Conservation (phyloP, 1,284 basidiomycete species). For the Mycosarcoma maydis region DNA sequence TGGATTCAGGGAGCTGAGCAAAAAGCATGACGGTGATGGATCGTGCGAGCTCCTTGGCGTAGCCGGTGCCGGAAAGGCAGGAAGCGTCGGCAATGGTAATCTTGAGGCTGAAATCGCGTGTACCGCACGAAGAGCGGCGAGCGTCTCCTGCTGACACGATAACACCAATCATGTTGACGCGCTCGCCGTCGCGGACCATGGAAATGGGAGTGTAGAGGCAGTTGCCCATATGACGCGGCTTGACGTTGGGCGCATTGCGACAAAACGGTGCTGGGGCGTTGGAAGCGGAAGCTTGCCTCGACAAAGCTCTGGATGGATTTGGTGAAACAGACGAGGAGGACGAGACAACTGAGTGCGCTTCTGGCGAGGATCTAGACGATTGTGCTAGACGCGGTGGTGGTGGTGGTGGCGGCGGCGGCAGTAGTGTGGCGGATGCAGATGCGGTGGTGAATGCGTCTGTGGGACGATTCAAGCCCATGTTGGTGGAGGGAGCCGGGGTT, state of each 20-base stretch:
- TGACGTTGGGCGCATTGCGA: conserved; percentile 41
- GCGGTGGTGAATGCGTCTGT: background rate
- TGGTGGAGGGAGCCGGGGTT: conserved; percentile 23
- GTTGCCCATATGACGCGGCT: conserved; percentile 44
- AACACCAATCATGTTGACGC: conserved; percentile 50
- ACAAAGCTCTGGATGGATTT: conserved; percentile 12
- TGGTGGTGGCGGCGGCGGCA: background rate
- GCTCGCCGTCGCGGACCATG: conserved; percentile 33
- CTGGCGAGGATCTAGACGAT: background rate
- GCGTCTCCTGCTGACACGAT: conserved; percentile 34
- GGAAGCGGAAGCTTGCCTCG: conserved; percentile 15
- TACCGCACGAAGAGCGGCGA: conserved; percentile 40
- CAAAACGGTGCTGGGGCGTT: conserved; percentile 7
- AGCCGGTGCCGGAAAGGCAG: conserved; percentile 38
- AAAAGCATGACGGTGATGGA: conserved; percentile 49
- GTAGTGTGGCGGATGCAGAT: too few relatives aligned
- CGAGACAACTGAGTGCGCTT: conserved; percentile 5
- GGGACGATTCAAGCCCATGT: background rate
- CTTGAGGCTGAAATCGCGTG: conserved; percentile 40
- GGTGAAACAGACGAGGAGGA: too few relatives aligned
- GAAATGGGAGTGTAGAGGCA: conserved; percentile 50
- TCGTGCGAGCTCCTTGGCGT: conserved; percentile 32
- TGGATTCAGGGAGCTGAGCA: conserved; percentile 21
- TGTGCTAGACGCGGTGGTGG: conserved; percentile 9
- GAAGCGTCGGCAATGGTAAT: conserved; percentile 41